phyloP scores from a whole-genome alignment of 176 grass and related monocot species.

The Bolboschoenus planiculmis region DNA sequence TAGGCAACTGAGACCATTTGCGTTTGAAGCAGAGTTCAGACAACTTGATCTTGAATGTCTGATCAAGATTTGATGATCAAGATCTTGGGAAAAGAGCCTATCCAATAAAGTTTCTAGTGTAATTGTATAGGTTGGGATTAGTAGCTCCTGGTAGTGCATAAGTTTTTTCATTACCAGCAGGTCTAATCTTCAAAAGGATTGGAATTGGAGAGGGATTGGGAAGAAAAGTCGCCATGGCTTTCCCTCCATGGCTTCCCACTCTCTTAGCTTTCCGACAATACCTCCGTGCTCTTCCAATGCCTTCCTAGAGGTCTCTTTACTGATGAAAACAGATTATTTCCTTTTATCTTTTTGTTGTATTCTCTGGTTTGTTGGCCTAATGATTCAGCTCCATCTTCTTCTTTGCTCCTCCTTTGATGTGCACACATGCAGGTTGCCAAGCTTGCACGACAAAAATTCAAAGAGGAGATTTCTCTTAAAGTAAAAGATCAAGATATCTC shows the following conservation, averaged over 20 bases:
- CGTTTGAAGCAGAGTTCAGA: background rate
- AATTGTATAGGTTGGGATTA: background rate
- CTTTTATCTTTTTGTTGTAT: background rate
- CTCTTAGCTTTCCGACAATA: slow-evolving; percentile 22
- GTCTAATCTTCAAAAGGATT: slow-evolving; percentile 35
- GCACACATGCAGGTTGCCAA: slow-evolving; percentile 26
- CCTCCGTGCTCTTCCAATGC: background rate
- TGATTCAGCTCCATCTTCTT: background rate
- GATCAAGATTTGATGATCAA: background rate
- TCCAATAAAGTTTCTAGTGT: background rate
- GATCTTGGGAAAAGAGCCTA: background rate
- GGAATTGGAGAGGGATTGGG: slow-evolving; percentile 36
- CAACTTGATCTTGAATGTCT: background rate
- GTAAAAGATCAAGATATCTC: slow-evolving; percentile 35
- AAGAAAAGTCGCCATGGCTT: slow-evolving; percentile 28
- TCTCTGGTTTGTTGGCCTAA: background rate
- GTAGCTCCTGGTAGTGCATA: slow-evolving; percentile 25
- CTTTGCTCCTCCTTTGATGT: background rate
- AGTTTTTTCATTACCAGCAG: slow-evolving; percentile 42
- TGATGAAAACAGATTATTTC: slow-evolving; percentile 10
- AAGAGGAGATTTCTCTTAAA: slow-evolving; percentile 27
- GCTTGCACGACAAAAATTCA: slow-evolving; percentile 38
- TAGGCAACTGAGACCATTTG: background rate
- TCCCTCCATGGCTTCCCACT: slow-evolving; percentile 32
- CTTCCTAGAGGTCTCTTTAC: slow-evolving; percentile 1